A percentile compares a stretch with the other conserved stretches of the same genome.
phyloP scores from a whole-genome alignment of 2,329 filamentous ascomycete species.

The Albifimbria verrucaria region DNA sequence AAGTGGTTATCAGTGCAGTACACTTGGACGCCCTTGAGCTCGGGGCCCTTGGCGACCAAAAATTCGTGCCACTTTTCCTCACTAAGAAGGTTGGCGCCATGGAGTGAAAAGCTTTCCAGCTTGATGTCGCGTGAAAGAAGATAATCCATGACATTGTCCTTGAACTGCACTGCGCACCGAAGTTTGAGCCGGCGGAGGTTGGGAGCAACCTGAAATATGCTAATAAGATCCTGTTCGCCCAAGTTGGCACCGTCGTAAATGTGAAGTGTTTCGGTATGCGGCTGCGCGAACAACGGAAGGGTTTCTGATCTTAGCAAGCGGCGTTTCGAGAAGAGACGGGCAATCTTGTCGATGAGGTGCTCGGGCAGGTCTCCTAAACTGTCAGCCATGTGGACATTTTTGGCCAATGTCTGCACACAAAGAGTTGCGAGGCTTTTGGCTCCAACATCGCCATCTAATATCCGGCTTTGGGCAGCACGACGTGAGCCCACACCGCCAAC shows the following conservation, averaged over 20 bases:
- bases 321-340: conserved; percentile 57
- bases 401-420: conserved; percentile 60
- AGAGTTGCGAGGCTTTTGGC: conserved; percentile 65
- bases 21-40: conserved; percentile 68
- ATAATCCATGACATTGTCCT: conserved; percentile 79
- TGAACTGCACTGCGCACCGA: conserved; percentile 87
- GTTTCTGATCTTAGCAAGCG: conserved; percentile 53
- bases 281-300: conserved; percentile 54
- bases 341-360: conserved; percentile 54
- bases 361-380: conserved; percentile 59
- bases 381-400: conserved; percentile 60
- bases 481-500: conserved; percentile 57
- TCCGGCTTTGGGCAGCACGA: conserved; percentile 76
- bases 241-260: conserved; percentile 64
- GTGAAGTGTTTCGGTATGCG: conserved; percentile 45
- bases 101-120: conserved; percentile 72
- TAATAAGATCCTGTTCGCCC: conserved; percentile 70
- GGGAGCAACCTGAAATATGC: conserved; percentile 74
- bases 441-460: conserved; percentile 73
- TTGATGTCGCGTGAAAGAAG: conserved; percentile 67
- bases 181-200: conserved; percentile 69
- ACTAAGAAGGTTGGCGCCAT: conserved; percentile 80
- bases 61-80: conserved; percentile 72
- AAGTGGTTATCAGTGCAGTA: conserved; percentile 84
- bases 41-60: conserved; percentile 61